Conservation (phyloP, 148 eudicot species). For the Nepenthes gracilis region DNA sequence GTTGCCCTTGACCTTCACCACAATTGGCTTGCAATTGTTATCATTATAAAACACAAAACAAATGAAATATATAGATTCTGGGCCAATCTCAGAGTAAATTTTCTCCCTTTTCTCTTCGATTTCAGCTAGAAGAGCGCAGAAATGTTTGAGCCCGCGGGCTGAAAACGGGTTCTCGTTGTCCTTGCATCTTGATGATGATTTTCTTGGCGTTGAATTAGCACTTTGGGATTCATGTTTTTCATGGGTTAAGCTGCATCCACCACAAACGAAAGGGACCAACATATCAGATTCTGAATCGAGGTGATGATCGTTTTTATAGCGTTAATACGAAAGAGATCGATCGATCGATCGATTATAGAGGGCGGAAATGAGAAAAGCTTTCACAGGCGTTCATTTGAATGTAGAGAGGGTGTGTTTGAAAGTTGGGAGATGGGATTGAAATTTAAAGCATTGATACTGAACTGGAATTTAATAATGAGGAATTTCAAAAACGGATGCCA, state of each 20-base stretch:
- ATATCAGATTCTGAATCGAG: no score
- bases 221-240: background rate
- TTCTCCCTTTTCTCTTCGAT: slow-evolving; percentile 40
- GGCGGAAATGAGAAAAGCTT: no score
- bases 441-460: no score
- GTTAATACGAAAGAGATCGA: no score
- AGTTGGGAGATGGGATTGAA: no score
- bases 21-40: slow-evolving; percentile 5
- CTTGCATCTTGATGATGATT: slow-evolving; percentile 9
- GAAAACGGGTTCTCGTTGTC: slow-evolving; percentile 43
- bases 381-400: no score
- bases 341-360: no score
- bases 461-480: no score
- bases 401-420: no score
- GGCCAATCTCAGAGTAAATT: slow-evolving; percentile 28
- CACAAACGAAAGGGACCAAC: background rate
- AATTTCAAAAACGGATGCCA: no score
- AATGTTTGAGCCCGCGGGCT: slow-evolving; percentile 43
- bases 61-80: slow-evolving; percentile 6
- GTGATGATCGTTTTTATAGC: no score
- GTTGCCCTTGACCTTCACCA: slow-evolving; percentile 5
- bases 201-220: slow-evolving; percentile 12
- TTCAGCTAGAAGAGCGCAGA: slow-evolving; percentile 46
- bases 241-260: background rate
- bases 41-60: slow-evolving; percentile 4